These are phyloP conservation scores for Pseudogymnoascus sp. DNA, from an alignment of 2,329 filamentous ascomycete species.

Conservation along the genomic window DNA sequence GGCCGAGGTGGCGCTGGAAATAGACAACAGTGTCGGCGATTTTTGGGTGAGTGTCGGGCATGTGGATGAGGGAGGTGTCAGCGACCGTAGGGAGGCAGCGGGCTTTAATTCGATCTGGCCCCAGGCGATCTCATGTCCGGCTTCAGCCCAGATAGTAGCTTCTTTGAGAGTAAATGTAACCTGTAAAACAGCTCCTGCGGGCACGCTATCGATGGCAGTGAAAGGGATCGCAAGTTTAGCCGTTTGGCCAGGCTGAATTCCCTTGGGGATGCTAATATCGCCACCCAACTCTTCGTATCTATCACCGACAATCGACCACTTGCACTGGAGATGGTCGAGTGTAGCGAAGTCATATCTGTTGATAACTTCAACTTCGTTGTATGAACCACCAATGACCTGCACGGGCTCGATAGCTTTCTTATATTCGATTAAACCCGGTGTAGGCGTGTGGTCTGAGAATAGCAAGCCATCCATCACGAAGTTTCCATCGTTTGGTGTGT, in stretches of 20 bases:
- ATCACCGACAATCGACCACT: constrained; percentile 40
- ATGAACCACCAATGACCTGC: constrained; percentile 22
- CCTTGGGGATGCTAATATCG: constrained; percentile 7
- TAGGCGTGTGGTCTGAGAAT: constrained; percentile 35
- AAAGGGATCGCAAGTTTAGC: constrained; percentile 15
- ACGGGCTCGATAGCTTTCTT: constrained; percentile 38
- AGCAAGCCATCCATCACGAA: constrained; percentile 40
- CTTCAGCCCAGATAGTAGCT: constrained; percentile 44
- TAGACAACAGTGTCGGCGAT: constrained; percentile 22
- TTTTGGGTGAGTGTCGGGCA: constrained; percentile 22
- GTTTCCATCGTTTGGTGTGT: constrained; percentile 37
- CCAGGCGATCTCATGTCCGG: constrained; percentile 46
- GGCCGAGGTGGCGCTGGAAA: constrained; percentile 21
- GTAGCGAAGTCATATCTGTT: constrained; percentile 47
- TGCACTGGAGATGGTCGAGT: constrained; percentile 43
- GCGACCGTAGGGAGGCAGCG: constrained; percentile 17
- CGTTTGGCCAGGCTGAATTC: constrained; percentile 32
- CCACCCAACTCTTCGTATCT: constrained; percentile 30
- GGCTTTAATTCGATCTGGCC: constrained; percentile 36
- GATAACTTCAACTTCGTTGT: constrained; percentile 24
- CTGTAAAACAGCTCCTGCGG: constrained; percentile 41
- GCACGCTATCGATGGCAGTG: constrained; percentile 14
- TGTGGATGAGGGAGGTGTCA: neutral
- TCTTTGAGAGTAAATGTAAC: constrained; percentile 41
- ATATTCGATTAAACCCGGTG: constrained; percentile 36